These are phyloP conservation scores for Angomonas deanei DNA, from an alignment of 208 protist genomes.

Conservation along the genomic window DNA sequence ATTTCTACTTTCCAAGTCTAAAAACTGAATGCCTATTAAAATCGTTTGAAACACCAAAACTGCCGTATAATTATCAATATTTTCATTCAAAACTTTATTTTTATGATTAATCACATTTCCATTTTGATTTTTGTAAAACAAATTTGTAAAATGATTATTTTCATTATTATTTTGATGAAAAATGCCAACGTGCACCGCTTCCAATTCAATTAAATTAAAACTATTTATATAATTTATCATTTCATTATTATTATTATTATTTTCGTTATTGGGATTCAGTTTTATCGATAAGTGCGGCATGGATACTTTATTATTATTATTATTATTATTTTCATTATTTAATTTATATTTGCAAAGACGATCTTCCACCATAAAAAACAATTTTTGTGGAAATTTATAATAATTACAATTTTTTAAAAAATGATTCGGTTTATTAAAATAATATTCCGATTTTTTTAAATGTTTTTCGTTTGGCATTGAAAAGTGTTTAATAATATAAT, in stretches of 20 bases:
- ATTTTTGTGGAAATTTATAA: neutral
- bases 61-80: neutral
- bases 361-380: neutral
- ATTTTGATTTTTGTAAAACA: neutral
- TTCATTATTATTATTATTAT: conserved; percentile 4
- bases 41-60: neutral
- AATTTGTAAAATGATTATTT: neutral
- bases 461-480: neutral
- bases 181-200: neutral
- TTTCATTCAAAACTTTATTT: neutral
- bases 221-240: conserved; percentile 2
- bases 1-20: neutral
- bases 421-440: neutral
- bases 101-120: neutral
- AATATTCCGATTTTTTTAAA: neutral
- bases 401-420: neutral
- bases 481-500: neutral
- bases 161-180: neutral
- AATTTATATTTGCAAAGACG: neutral
- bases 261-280: neutral
- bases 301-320: neutral
- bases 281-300: neutral
- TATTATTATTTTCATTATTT: conserved; percentile 1
- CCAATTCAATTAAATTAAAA: neutral
- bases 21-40: neutral